Percentiles rank a stretch among this genome's conserved stretches.
Evolutionary conservation across 164 flowering plant genomes (phyloP).

Genomic region (Litsea cubeba): DNA sequence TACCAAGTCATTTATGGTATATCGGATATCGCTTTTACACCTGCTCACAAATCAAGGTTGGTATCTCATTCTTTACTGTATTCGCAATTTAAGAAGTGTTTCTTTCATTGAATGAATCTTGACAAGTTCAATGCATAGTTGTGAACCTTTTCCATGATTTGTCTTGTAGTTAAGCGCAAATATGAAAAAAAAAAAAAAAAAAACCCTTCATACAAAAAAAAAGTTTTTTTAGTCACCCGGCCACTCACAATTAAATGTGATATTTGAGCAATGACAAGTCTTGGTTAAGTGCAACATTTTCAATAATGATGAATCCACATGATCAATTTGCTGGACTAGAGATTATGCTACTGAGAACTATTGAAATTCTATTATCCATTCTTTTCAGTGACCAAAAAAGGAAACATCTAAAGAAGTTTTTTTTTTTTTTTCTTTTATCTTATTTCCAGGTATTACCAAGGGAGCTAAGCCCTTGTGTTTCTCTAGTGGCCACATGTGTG

Average conservation of each 20-base stretch:
- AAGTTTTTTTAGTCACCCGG: not conserved
- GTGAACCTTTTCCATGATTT: not conserved
- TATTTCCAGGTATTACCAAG: too few relatives aligned
- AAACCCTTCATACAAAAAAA: not conserved
- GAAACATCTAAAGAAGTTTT: too few relatives aligned
- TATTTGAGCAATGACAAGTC: too few relatives aligned
- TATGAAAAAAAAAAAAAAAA: not conserved
- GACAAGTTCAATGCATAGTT: not conserved
- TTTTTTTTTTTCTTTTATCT: too few relatives aligned
- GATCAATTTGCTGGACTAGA: too few relatives aligned
- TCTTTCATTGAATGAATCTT: not conserved
- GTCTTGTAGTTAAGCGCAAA: not conserved
- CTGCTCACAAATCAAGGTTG: slow-evolving; percentile 64
- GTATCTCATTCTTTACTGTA: slow-evolving; percentile 2
- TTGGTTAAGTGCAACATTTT: too few relatives aligned
- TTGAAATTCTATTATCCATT: too few relatives aligned
- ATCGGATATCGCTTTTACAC: slow-evolving; percentile 63
- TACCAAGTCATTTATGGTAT: slow-evolving; percentile 47
- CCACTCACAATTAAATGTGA: not conserved
- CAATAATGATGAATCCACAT: too few relatives aligned
- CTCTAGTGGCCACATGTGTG: too few relatives aligned
- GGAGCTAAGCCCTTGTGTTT: too few relatives aligned
- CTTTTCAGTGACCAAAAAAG: too few relatives aligned
- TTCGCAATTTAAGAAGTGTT: not conserved
- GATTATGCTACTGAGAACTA: too few relatives aligned